These are phyloP conservation scores for Ophiocordyceps unilateralis DNA, from an alignment of 2,329 filamentous ascomycete genomes.

Conservation along the genomic window DNA sequence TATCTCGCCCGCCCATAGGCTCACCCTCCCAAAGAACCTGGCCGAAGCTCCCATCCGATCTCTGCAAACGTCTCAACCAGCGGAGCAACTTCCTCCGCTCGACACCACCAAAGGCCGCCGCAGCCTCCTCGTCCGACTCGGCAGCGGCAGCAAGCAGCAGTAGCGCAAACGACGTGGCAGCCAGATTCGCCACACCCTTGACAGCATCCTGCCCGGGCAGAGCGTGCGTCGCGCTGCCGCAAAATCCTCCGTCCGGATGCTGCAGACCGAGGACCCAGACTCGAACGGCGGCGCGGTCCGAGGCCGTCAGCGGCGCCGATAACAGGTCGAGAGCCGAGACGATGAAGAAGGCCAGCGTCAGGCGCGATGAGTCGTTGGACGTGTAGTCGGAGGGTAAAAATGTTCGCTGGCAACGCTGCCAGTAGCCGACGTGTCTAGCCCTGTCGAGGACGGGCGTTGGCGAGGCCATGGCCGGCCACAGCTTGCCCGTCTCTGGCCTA, in stretches of 20 bases:
- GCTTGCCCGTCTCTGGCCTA: neutral
- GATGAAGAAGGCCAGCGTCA: constrained; percentile 80
- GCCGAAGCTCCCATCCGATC: constrained; percentile 77
- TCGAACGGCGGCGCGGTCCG: constrained; percentile 28
- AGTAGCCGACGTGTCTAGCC: constrained; percentile 71
- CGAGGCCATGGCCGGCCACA: neutral
- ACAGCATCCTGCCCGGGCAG: constrained; percentile 23
- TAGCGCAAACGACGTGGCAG: constrained; percentile 80
- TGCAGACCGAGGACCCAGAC: constrained; percentile 78
- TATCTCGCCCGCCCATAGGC: constrained; percentile 66
- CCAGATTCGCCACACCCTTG: constrained; percentile 47
- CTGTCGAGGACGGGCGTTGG: constrained; percentile 29
- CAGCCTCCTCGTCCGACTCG: constrained; percentile 19
- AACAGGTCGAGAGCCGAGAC: constrained; percentile 74
- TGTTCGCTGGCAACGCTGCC: constrained; percentile 71
- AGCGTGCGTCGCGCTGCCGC: constrained; percentile 58
- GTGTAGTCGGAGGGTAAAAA: constrained; percentile 73
- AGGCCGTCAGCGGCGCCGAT: constrained; percentile 34
- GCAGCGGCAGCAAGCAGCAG: constrained; percentile 44
- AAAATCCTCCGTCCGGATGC: constrained; percentile 74
- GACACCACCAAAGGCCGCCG: constrained; percentile 41
- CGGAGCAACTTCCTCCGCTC: constrained; percentile 46
- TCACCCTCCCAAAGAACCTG: constrained; percentile 48
- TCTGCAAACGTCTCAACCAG: constrained; percentile 65
- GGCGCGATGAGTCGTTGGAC: constrained; percentile 74